Conservation (phyloP, 345 rosid species). For the Acer yangbiense region DNA sequence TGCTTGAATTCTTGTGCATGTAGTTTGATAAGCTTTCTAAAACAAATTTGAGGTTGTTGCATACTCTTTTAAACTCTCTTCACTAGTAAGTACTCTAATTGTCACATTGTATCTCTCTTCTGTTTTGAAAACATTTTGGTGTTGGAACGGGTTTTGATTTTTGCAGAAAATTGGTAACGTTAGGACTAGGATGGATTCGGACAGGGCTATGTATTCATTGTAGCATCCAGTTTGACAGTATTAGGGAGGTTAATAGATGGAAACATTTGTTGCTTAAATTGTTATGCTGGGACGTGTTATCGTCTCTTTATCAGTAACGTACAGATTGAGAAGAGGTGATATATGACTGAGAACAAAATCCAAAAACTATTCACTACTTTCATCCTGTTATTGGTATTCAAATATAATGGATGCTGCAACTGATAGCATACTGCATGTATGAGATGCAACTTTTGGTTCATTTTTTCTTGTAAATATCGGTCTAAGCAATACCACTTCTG, state of each 20-base stretch:
- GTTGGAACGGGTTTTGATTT: background rate
- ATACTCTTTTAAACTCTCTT: background rate
- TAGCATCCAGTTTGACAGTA: background rate
- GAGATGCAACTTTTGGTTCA: background rate
- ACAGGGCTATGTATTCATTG: background rate
- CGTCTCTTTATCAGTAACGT: background rate
- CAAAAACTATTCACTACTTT: background rate
- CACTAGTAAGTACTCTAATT: background rate
- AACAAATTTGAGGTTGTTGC: background rate
- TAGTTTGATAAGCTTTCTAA: background rate
- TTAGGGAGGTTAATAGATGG: background rate
- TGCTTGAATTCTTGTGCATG: background rate
- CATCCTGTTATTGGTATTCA: background rate
- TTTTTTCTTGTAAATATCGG: too few species aligned
- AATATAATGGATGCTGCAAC: background rate
- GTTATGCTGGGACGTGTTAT: background rate
- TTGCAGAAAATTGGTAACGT: background rate
- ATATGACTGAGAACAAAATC: too few species aligned
- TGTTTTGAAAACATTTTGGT: background rate
- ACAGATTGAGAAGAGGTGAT: background rate
- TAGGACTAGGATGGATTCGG: background rate
- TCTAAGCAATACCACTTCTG: background rate
- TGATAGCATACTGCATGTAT: background rate
- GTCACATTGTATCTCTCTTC: background rate
- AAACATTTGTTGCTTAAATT: background rate